These are phyloP conservation scores for Aspergillus carbonarius DNA, from an alignment of 2,329 filamentous ascomycete species.

Conservation along the genomic window DNA sequence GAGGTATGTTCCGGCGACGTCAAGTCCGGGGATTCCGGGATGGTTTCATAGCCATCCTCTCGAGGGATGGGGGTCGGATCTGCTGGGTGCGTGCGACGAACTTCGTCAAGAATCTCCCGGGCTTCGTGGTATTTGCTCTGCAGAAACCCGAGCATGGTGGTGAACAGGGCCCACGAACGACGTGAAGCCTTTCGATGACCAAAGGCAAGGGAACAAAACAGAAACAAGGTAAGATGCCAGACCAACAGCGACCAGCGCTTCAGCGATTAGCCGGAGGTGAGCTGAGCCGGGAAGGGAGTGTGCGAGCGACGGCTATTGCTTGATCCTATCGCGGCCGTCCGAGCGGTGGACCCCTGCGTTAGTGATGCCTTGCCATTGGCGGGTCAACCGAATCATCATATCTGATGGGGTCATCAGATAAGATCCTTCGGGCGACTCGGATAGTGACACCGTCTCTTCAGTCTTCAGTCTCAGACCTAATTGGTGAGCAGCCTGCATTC, in stretches of 20 bases:
- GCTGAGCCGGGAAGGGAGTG: not conserved
- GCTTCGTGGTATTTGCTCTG: not conserved
- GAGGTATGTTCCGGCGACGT: not conserved
- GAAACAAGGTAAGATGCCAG: not conserved
- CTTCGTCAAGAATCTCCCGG: not conserved
- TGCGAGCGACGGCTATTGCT: not conserved
- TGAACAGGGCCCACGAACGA: too few relatives aligned
- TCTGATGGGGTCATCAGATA: not conserved
- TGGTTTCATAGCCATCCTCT: constrained; percentile 5
- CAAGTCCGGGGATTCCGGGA: not conserved
- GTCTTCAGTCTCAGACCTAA: too few relatives aligned
- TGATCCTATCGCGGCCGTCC: not conserved
- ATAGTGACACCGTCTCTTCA: too few relatives aligned
- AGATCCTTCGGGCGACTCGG: constrained; percentile 13
- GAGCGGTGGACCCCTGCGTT: not conserved
- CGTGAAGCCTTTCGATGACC: not conserved
- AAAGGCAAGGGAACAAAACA: not conserved
- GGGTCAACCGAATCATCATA: not conserved
- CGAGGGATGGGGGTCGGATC: not conserved
- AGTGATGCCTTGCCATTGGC: not conserved
- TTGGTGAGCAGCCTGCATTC: too few relatives aligned
- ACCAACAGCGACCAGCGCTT: not conserved
- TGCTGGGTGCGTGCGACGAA: not conserved
- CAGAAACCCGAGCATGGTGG: constrained; percentile 7
- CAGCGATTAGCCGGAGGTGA: not conserved